Base-by-base conservation (phyloP, 306 rosid species). In the Malus sieversii region DNA sequence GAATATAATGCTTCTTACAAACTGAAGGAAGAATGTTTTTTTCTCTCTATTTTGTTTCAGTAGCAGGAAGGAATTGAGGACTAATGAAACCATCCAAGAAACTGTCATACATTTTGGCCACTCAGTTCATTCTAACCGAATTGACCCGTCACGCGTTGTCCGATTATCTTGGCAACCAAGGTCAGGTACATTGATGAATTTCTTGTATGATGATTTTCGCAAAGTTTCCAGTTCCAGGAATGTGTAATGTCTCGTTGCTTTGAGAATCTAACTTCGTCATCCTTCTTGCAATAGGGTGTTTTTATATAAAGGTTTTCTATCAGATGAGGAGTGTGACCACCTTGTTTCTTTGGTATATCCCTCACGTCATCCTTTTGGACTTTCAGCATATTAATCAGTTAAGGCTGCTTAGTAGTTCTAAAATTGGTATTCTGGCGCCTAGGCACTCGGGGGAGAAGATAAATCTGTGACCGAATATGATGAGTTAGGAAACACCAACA, bases 111-210 rank as follows among this genome's bases (percentile, higher is more conserved):
- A 27, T 53, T 67, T 84, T 79, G 70, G 76, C 25, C 81, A 78
- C 79, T 62, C 83, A 12, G 60, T 81, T 76, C 64, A 80, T 82
- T 57, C 85, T 40, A 83, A 82, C 81, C 72, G 82, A 77, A 80
- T 93, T 80, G 89, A 88, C 68, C 97, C 96, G 8, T 85, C 93
- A 35, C 84, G 78, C 77, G 96, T 88, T 88, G 87, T 89, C 57
- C 97, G 86, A 80, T 83, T 91, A 85, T 91, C 96, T 71, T 93
- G 93, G 97, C 91, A 74, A 83, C 98, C 98, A 91, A 91, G 97
- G 92, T 93, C 96, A 88, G 97, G 96, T 91, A 91, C 87, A 87
- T 67, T 78, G 76, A 73, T 70, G 79, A 82, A 70, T 79, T 79
- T 72, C 77, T 58, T 55, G 3, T 74, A 14, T 35, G 46, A 20